phyloP scores from a whole-genome alignment of 1,284 basidiomycete species.

The Ustilago bromivora region DNA sequence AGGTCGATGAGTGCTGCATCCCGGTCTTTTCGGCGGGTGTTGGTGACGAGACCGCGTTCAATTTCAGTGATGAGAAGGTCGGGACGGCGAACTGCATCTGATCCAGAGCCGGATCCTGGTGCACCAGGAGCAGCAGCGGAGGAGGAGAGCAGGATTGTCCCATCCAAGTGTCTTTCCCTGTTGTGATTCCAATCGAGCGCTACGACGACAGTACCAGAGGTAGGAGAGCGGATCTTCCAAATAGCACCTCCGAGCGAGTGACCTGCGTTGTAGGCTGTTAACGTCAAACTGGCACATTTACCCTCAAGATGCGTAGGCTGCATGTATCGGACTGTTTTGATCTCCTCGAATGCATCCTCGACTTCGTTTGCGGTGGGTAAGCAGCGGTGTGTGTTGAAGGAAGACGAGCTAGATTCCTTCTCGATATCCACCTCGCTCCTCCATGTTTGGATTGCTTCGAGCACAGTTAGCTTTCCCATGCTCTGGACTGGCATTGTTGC shows the following conservation, averaged over 20 bases:
- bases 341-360: constrained; percentile 91
- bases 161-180: constrained; percentile 93
- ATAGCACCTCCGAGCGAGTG: constrained; percentile 96
- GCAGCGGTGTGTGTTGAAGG: constrained; percentile 68
- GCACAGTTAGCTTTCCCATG: constrained; percentile 86
- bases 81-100: constrained; percentile 60
- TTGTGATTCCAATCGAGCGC: constrained; percentile 97
- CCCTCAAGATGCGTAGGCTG: constrained; percentile 96
- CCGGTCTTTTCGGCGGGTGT: constrained; percentile 88
- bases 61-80: constrained; percentile 90
- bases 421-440: constrained; percentile 62
- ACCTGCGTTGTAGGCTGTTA: constrained; percentile 95
- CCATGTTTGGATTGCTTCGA: constrained; percentile 62
- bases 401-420: constrained; percentile 12
- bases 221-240: constrained; percentile 97
- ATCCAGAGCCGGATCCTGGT: constrained; percentile 24
- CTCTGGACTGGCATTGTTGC: constrained; percentile 95
- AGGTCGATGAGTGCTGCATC: constrained; percentile 75
- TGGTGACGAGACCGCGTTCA: constrained; percentile 80
- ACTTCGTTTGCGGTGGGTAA: constrained; percentile 85
- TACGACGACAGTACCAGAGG: constrained; percentile 93
- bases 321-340: constrained; percentile 92
- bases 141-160: constrained; percentile 76
- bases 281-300: constrained; percentile 76
- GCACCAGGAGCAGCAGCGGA: constrained; percentile 41